A percentile compares a stretch with the other conserved stretches of the same genome.
Evolutionary conservation across 768 basidiomycete genomes (phyloP).

Genomic region (Mycena indigotica): DNA sequence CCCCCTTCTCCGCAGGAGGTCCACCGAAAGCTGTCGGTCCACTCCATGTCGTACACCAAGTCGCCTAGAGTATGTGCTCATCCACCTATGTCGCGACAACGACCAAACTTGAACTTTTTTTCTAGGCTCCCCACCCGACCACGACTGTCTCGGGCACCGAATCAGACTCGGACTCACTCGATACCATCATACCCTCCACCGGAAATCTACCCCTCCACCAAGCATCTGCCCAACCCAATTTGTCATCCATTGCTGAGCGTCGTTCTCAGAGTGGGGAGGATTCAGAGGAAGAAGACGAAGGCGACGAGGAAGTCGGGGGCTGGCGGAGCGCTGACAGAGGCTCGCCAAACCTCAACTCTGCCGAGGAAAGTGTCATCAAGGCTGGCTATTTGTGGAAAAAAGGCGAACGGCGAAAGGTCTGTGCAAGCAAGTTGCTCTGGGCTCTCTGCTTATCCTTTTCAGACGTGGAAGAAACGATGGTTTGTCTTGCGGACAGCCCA

Average conservation of each 20-base stretch:
- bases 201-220: constrained; percentile 30
- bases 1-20: constrained; percentile 88
- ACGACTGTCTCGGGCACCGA: constrained; percentile 67
- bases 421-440: constrained; percentile 7
- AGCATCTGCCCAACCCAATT: constrained; percentile 50
- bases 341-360: constrained; percentile 42
- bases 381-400: constrained; percentile 97
- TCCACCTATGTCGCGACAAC: no score
- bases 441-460: constrained; percentile 1
- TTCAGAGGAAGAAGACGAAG: constrained; percentile 69
- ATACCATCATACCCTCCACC: constrained; percentile 46
- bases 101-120: no score
- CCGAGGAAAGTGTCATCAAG: constrained; percentile 77
- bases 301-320: constrained; percentile 62
- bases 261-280: constrained; percentile 73
- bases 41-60: constrained; percentile 56
- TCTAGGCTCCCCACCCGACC: constrained; percentile 20
- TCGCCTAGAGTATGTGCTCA: constrained; percentile 42
- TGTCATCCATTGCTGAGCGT: constrained; percentile 79
- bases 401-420: constrained; percentile 93
- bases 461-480: constrained; percentile 99
- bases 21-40: constrained; percentile 80
- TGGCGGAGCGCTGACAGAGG: constrained; percentile 59
- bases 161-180: constrained; percentile 84
- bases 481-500: constrained; percentile 92